Conservation (phyloP, 352 stramenopile genomes). For the Globisporangium perplexum region DNA sequence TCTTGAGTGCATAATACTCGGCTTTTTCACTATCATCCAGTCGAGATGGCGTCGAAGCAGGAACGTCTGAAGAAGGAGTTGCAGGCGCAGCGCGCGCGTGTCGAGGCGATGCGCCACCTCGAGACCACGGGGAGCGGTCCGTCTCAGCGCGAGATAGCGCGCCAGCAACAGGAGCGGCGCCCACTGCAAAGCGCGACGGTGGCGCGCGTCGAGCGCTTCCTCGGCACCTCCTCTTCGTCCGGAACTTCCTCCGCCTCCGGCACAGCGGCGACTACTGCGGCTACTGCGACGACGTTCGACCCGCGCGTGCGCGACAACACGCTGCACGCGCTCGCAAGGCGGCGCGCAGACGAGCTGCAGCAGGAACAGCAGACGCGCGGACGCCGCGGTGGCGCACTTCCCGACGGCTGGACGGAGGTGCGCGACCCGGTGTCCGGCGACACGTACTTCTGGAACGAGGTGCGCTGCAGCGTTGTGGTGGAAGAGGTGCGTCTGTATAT, state of each 20-base stretch:
- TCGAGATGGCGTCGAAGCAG: background rate
- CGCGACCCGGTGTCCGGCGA: constrained; percentile 45
- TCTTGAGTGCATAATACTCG: background rate
- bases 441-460: constrained; percentile 81
- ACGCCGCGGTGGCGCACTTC: constrained; percentile 8
- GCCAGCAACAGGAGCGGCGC: constrained; percentile 51
- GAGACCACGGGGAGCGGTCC: constrained; percentile 54
- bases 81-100: constrained; percentile 53
- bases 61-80: constrained; percentile 58
- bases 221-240: constrained; percentile 7
- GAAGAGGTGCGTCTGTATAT: too few species aligned
- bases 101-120: constrained; percentile 57
- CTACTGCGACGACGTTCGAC: constrained; percentile 20
- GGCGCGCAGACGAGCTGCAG: constrained; percentile 37
- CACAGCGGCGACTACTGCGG: constrained; percentile 17
- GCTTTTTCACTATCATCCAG: background rate
- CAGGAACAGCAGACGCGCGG: constrained; percentile 13
- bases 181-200: constrained; percentile 47
- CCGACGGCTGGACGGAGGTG: constrained; percentile 47
- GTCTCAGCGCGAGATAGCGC: constrained; percentile 53
- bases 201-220: constrained; percentile 28
- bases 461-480: constrained; percentile 11
- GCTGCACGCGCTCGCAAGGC: constrained; percentile 48
- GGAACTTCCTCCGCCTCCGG: too few species aligned
- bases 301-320: constrained; percentile 70